These are phyloP conservation scores for Phytophthora idaei DNA, from an alignment of 352 stramenopile species.

Conservation along the genomic window DNA sequence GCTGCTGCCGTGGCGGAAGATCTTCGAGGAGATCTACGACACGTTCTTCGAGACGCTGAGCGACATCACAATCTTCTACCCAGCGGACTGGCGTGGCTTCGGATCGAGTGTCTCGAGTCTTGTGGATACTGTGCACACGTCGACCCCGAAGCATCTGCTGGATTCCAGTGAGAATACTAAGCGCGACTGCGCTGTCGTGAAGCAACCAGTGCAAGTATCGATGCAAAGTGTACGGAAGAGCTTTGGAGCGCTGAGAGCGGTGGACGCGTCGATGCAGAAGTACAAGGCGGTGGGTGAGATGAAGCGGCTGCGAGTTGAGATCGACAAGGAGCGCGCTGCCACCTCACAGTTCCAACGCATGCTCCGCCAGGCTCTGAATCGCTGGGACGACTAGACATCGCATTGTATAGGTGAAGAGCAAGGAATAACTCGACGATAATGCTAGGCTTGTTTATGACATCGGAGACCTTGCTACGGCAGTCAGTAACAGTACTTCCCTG, in stretches of 20 bases:
- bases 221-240: conserved; percentile 46
- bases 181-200: conserved; percentile 11
- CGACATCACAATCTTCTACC: conserved; percentile 55
- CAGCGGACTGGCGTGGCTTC: conserved; percentile 29
- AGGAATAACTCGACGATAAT: background rate
- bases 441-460: no score
- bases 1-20: conserved; percentile 57
- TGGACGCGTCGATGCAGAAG: conserved; percentile 30
- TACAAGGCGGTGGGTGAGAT: conserved; percentile 37
- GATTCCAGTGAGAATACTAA: conserved; percentile 5
- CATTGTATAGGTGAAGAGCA: conserved; percentile 10
- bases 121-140: conserved; percentile 14
- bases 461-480: no score
- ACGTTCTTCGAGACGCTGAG: conserved; percentile 65
- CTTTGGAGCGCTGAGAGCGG: conserved; percentile 30
- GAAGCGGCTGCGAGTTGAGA: conserved; percentile 57
- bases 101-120: conserved; percentile 19
- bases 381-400: conserved; percentile 44
- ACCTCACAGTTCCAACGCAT: conserved; percentile 64
- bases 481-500: background rate
- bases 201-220: conserved; percentile 30
- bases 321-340: conserved; percentile 54
- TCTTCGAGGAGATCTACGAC: conserved; percentile 65
- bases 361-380: conserved; percentile 57
- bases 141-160: conserved; percentile 1